phyloP scores from a whole-genome alignment of 345 rosid genomes.

The Salix brachista region DNA sequence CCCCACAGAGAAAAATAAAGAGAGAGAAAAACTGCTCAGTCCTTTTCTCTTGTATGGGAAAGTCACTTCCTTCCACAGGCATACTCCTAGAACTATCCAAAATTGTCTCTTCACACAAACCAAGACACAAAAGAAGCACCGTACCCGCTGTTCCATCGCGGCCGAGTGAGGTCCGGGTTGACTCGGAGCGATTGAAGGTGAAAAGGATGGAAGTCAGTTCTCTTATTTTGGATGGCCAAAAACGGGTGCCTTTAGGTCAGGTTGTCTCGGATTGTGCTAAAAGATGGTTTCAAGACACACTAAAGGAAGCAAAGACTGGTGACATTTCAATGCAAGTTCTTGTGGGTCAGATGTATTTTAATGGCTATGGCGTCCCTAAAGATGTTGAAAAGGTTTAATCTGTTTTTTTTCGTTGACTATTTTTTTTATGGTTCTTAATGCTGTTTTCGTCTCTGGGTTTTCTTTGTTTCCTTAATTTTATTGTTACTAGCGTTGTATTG shows the following conservation, averaged over 20 bases:
- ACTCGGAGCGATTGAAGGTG: conserved; percentile 30
- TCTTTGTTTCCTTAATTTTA: background rate
- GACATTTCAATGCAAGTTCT: conserved; percentile 70
- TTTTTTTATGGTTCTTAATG: background rate
- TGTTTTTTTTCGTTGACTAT: background rate
- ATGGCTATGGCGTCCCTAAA: conserved; percentile 71
- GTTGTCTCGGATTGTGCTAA: conserved; percentile 68
- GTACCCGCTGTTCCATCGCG: conserved; percentile 2
- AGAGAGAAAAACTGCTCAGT: background rate
- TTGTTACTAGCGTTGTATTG: background rate
- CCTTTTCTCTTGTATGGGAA: conserved; percentile 47
- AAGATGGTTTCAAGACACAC: conserved; percentile 77
- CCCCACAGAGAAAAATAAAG: too few species aligned
- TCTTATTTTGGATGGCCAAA: conserved; percentile 18
- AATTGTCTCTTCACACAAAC: conserved; percentile 38
- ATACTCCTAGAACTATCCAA: conserved; percentile 45
- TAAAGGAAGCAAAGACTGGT: conserved; percentile 68
- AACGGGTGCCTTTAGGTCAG: conserved; percentile 50
- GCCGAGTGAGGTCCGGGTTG: conserved; percentile 22
- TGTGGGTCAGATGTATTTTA: conserved; percentile 81
- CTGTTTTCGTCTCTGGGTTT: background rate
- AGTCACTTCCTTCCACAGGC: conserved; percentile 38
- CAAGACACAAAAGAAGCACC: conserved; percentile 19
- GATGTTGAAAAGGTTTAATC: conserved; percentile 57
- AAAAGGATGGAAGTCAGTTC: conserved; percentile 33